A percentile compares a stretch with the other conserved stretches of the same genome.
These are phyloP conservation scores for Arctium minus DNA, from an alignment of 129 eudicot genomes.

Conservation along the genomic window DNA sequence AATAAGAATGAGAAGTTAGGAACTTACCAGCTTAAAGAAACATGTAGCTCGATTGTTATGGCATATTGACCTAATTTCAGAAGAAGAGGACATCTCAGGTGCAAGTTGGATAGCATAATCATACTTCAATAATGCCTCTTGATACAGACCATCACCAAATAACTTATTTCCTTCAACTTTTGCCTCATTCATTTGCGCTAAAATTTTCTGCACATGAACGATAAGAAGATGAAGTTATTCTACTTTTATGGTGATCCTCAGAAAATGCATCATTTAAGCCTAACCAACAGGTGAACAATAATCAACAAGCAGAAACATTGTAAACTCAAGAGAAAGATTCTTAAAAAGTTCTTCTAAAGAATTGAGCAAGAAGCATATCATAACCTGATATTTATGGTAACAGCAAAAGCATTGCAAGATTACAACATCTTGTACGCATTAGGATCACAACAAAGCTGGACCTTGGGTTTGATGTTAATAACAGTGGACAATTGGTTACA, in stretches of 20 bases:
- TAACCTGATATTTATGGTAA: not conserved
- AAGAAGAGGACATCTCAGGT: slow-evolving; percentile 30
- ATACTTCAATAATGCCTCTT: slow-evolving; percentile 55
- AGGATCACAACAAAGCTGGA: not conserved
- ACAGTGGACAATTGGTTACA: not conserved
- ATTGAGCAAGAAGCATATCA: not conserved
- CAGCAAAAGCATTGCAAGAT: not conserved
- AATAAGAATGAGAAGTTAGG: not conserved
- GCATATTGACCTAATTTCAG: slow-evolving; percentile 69
- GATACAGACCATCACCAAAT: slow-evolving; percentile 45
- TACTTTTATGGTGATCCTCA: not conserved
- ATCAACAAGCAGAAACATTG: not conserved
- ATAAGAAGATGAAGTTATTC: not conserved
- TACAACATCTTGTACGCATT: not conserved
- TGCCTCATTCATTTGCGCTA: slow-evolving; percentile 49
- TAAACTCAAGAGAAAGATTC: not conserved
- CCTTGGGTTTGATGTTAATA: not conserved
- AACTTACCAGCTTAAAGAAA: slow-evolving; percentile 58
- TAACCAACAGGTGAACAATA: not conserved
- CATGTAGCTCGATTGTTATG: slow-evolving; percentile 72
- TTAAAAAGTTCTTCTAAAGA: not conserved
- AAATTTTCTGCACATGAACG: slow-evolving; percentile 38
- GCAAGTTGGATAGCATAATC: slow-evolving; percentile 58
- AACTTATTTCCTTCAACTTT: slow-evolving; percentile 58
- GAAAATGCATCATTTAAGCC: not conserved